A percentile compares a stretch with the other conserved stretches of the same genome.
Conservation (phyloP, 1,284 basidiomycete species). For the Trichosporon sp. region DNA sequence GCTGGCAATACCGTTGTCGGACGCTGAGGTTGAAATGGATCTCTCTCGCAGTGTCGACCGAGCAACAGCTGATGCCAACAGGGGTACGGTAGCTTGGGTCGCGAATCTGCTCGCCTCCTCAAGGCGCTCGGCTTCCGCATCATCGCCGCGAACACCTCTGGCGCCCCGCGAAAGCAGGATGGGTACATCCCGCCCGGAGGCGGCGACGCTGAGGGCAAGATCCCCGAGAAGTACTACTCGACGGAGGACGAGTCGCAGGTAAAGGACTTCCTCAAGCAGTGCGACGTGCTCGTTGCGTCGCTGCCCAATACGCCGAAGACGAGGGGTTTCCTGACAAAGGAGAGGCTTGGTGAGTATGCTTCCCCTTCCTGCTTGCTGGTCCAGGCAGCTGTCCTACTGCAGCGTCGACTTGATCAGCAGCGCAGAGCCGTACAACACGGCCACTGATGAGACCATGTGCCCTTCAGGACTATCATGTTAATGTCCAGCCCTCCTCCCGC, state of each 20-base stretch:
- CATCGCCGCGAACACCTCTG: conserved; percentile 44
- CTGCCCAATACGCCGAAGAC: conserved; percentile 39
- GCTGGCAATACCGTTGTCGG: too few species aligned
- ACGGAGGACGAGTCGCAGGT: conserved; percentile 29
- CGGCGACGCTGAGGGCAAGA: conserved; percentile 34
- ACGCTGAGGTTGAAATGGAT: too few species aligned
- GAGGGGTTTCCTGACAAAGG: conserved; percentile 29
- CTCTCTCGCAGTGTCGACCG: neutral
- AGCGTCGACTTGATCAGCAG: too few species aligned
- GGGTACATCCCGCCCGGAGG: neutral
- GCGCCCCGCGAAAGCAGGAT: conserved; percentile 6
- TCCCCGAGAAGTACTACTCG: conserved; percentile 39
- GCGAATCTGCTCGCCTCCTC: conserved; percentile 42
- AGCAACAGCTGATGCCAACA: neutral
- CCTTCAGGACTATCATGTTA: too few species aligned
- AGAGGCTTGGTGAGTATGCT: conserved; percentile 32
- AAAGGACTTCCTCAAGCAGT: conserved; percentile 29
- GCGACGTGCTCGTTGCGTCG: conserved; percentile 37
- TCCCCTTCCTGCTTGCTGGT: too few species aligned
- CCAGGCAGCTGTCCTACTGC: too few species aligned
- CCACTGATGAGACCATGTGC: too few species aligned
- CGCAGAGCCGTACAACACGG: too few species aligned
- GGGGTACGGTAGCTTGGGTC: conserved; percentile 37
- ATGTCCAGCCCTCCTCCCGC: neutral
- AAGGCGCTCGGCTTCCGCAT: conserved; percentile 37